Evolutionary conservation across 352 stramenopile genomes (phyloP).

Genomic region (Phytophthora litchii): DNA sequence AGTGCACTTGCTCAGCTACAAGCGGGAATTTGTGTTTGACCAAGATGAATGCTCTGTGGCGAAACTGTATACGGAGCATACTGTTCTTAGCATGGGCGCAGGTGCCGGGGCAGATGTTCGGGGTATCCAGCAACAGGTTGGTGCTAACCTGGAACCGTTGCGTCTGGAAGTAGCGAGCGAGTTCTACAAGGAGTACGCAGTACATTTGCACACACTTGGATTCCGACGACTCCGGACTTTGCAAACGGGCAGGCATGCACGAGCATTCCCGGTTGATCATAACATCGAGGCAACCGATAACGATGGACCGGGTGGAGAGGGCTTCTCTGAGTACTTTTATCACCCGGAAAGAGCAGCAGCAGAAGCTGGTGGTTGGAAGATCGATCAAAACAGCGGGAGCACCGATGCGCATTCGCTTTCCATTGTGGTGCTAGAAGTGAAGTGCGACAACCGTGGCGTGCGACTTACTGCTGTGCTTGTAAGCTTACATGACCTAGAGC

Average conservation of each 20-base stretch:
- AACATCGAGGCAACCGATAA: conserved; percentile 18
- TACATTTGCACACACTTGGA: conserved; percentile 65
- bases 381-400: conserved; percentile 6
- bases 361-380: conserved; percentile 29
- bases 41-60: conserved; percentile 71
- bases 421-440: conserved; percentile 72
- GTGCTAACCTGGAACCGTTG: conserved; percentile 69
- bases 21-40: conserved; percentile 85
- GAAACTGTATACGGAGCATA: conserved; percentile 81
- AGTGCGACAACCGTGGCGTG: conserved; percentile 75
- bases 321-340: conserved; percentile 78
- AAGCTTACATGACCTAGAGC: conserved; percentile 63
- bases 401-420: conserved; percentile 24
- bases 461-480: conserved; percentile 65
- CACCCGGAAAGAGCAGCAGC: conserved; percentile 46
- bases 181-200: conserved; percentile 74
- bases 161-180: conserved; percentile 71
- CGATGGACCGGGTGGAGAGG: conserved; percentile 47
- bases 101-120: conserved; percentile 61
- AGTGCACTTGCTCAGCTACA: conserved; percentile 86
- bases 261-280: conserved; percentile 26
- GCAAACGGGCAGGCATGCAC: conserved; percentile 24
- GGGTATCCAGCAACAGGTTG: conserved; percentile 77
- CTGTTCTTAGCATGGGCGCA: conserved; percentile 70
- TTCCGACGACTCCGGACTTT: conserved; percentile 66